These are phyloP conservation scores for Cadophora sp. DNA, from an alignment of 2,329 filamentous ascomycete genomes.

Conservation along the genomic window DNA sequence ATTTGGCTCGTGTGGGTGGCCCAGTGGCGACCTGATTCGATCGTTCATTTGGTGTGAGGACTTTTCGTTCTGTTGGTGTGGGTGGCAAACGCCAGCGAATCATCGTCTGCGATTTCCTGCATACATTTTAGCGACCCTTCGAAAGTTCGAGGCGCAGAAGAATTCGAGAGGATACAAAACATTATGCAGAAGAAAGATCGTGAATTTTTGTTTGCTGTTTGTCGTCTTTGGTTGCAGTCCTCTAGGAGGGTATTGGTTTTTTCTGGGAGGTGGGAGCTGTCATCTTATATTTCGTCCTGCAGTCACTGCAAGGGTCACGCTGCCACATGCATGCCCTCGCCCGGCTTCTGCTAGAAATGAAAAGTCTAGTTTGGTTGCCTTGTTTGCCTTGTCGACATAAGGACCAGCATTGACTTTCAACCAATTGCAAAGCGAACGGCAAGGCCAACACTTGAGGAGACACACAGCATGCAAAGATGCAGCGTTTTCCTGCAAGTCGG, in stretches of 20 bases:
- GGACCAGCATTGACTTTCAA: neutral
- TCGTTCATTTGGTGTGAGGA: slow-evolving; percentile 14
- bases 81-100: slow-evolving; percentile 35
- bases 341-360: slow-evolving; percentile 27
- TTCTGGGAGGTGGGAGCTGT: slow-evolving; percentile 26
- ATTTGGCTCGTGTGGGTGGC: slow-evolving; percentile 4
- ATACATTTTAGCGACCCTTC: slow-evolving; percentile 38
- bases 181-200: slow-evolving; percentile 1
- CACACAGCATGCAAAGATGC: slow-evolving; percentile 23
- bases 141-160: slow-evolving; percentile 32
- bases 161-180: slow-evolving; percentile 1
- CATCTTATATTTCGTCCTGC: slow-evolving; percentile 35
- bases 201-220: neutral
- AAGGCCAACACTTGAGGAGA: slow-evolving; percentile 6
- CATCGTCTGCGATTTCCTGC: slow-evolving; percentile 33
- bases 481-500: slow-evolving; percentile 29
- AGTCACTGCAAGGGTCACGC: slow-evolving; percentile 29
- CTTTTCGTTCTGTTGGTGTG: slow-evolving; percentile 27
- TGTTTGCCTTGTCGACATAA: slow-evolving; percentile 31
- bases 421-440: slow-evolving; percentile 22
- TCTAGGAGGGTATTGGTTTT: slow-evolving; percentile 5
- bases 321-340: slow-evolving; percentile 29
- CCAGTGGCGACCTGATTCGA: slow-evolving; percentile 17
- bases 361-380: slow-evolving; percentile 38
- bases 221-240: slow-evolving; percentile 1